Evolutionary conservation across 345 rosid species (phyloP).

Genomic region (Pseudoturritis turrita): DNA sequence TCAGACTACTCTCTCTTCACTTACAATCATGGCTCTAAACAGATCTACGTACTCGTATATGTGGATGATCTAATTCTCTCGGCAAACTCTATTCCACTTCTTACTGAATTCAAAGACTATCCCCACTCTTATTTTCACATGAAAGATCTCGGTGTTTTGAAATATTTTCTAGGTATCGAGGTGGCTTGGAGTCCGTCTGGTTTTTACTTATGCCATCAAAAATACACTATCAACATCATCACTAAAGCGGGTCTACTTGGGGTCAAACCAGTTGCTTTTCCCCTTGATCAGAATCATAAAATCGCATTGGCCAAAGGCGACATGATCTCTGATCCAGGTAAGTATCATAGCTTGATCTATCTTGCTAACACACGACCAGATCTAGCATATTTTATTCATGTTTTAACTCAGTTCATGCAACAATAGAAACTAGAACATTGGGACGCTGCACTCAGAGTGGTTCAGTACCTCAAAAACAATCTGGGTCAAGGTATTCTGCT

Average conservation of each 20-base stretch:
- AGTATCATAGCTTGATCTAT: rapidly evolving
- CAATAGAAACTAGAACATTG: rapidly evolving
- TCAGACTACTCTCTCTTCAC: not conserved
- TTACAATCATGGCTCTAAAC: not conserved
- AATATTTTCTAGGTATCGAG: too few relatives aligned
- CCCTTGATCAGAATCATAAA: not conserved
- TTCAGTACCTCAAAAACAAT: rapidly evolving
- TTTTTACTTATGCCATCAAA: too few relatives aligned
- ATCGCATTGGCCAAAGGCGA: not conserved
- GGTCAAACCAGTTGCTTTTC: too few relatives aligned
- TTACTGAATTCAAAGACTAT: not conserved
- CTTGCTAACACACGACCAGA: not conserved
- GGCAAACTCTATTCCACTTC: rapidly evolving
- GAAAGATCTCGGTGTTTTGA: not conserved
- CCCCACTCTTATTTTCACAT: not conserved
- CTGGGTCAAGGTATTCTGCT: not conserved
- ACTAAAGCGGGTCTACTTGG: too few relatives aligned
- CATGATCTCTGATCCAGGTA: not conserved
- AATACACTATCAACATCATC: too few relatives aligned
- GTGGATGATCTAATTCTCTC: not conserved
- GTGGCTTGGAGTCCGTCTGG: too few relatives aligned
- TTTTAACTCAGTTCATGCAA: not conserved
- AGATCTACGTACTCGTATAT: not conserved
- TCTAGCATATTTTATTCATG: not conserved
- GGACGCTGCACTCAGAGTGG: rapidly evolving